A percentile compares a stretch with the other conserved stretches of the same genome.
Evolutionary conservation across 495 filamentous ascomycete genomes (phyloP).

Genomic region (Astrothelium macrocarpum): DNA sequence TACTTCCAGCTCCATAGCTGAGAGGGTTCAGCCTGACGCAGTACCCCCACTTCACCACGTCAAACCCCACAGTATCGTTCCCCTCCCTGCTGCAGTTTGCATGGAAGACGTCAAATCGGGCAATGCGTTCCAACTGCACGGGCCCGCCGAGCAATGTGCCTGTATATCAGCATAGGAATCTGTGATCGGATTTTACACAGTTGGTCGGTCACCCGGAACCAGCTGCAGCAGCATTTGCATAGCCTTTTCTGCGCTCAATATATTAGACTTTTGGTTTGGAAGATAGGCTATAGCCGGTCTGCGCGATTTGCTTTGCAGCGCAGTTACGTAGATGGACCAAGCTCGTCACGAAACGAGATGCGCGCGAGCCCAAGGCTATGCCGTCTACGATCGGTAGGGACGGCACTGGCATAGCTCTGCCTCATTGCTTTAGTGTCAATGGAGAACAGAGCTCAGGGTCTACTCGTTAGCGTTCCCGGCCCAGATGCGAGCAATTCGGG

Average conservation of each 20-base stretch:
- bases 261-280: background rate
- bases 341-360: background rate
- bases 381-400: background rate
- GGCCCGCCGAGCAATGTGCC: background rate
- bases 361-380: background rate
- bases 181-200: background rate
- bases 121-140: background rate
- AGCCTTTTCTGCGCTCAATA: constrained; percentile 1
- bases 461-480: background rate
- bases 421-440: background rate
- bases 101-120: background rate
- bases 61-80: constrained; percentile 3
- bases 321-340: background rate
- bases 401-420: background rate
- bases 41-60: background rate
- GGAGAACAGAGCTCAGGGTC: background rate
- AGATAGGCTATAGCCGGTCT: background rate
- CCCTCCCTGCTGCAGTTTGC: background rate
- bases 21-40: background rate
- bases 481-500: constrained; percentile 1
- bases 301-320: background rate
- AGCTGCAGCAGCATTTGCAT: background rate
- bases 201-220: constrained; percentile 4
- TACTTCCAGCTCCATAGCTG: background rate
- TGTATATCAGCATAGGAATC: background rate